Conservation (phyloP, 169 alveolate genomes). For the Eimeria acervulina region DNA sequence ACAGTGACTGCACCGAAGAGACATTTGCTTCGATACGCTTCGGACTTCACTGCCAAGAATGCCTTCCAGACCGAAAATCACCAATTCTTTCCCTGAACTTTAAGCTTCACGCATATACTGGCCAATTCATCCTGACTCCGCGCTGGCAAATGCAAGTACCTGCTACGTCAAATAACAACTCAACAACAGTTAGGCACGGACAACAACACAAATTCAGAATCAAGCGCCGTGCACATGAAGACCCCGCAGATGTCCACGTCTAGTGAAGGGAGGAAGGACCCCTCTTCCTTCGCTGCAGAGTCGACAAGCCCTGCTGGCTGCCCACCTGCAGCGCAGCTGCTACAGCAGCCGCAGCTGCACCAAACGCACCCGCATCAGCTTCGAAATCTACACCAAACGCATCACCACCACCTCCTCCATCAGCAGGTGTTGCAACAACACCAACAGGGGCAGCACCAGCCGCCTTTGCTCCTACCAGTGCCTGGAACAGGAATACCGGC, state of each 20-base stretch:
- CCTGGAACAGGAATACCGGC: not conserved
- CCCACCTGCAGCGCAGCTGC: not conserved
- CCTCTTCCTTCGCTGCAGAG: not conserved
- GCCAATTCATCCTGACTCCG: not conserved
- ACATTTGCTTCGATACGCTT: not conserved
- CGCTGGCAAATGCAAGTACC: not conserved
- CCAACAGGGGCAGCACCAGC: slow-evolving; percentile 8
- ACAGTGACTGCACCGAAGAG: not conserved
- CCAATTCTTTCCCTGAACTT: no score
- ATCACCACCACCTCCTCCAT: slow-evolving; percentile 18
- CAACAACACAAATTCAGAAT: not conserved
- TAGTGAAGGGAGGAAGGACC: not conserved
- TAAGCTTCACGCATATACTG: no score
- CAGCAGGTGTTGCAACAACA: not conserved
- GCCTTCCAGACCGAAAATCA: no score
- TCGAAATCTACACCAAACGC: not conserved
- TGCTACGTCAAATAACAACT: not conserved
- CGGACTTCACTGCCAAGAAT: not conserved
- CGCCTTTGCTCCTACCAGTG: not conserved
- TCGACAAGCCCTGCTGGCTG: not conserved
- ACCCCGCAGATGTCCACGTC: not conserved
- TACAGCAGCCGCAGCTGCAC: slow-evolving; percentile 1
- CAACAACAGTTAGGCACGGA: not conserved
- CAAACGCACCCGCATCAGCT: not conserved
- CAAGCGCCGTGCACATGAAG: not conserved